These are phyloP conservation scores for Beta vulgaris DNA, from an alignment of 148 eudicot species.

Conservation along the genomic window DNA sequence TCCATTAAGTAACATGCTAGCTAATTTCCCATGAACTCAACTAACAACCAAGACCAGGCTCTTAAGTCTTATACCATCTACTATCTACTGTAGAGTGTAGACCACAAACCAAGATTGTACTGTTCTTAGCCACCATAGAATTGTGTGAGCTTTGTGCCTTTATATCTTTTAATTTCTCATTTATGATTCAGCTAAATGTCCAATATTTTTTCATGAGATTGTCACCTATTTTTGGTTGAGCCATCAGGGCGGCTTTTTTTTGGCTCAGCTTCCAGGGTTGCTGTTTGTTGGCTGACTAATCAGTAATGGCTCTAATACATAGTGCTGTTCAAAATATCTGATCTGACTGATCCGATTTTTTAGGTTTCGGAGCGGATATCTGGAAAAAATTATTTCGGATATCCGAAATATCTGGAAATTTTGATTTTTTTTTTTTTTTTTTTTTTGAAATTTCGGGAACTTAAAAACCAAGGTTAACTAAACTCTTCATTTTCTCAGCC, in stretches of 20 bases:
- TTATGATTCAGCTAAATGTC: background rate
- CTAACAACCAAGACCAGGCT: background rate
- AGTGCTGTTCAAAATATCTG: too few species aligned
- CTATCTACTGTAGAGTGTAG: background rate
- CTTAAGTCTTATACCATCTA: background rate
- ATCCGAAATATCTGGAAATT: too few species aligned
- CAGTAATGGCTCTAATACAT: too few species aligned
- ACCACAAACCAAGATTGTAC: background rate
- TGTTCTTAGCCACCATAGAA: background rate
- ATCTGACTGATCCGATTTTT: too few species aligned
- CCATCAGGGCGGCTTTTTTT: background rate
- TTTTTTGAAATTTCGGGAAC: too few species aligned
- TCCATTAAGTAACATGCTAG: background rate
- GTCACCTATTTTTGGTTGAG: background rate
- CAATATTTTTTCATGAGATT: background rate
- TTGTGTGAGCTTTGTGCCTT: background rate
- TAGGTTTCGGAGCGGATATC: too few species aligned
- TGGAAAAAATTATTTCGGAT: too few species aligned
- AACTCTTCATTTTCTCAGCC: too few species aligned
- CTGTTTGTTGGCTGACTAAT: too few species aligned
- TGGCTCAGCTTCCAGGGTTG: background rate
- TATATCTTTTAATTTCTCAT: background rate
- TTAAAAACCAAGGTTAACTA: too few species aligned
- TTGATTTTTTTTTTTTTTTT: too few species aligned
- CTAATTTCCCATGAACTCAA: background rate